These are phyloP conservation scores for Tolypocladium cylindrosporum DNA, from an alignment of 2,329 filamentous ascomycete species.

Conservation along the genomic window DNA sequence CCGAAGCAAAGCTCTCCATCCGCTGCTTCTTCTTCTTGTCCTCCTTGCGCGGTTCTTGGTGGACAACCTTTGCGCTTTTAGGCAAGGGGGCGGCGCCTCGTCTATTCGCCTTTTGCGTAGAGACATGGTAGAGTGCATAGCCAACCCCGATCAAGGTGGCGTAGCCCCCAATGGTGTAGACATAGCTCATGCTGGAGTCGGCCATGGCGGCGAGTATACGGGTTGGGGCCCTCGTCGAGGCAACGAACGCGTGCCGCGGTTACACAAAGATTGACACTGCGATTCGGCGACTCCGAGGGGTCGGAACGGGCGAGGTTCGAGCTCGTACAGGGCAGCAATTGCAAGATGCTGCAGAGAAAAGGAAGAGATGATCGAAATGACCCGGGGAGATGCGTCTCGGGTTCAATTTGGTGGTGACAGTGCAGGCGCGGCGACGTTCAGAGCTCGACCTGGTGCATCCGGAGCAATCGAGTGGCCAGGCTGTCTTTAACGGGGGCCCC, in stretches of 20 bases:
- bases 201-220: constrained; percentile 14
- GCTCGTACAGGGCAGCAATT: background rate
- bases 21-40: constrained; percentile 37
- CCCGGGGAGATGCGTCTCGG: background rate
- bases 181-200: constrained; percentile 20
- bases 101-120: constrained; percentile 23
- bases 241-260: background rate
- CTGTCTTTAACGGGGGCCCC: constrained; percentile 16
- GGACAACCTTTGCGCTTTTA: constrained; percentile 18
- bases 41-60: constrained; percentile 26
- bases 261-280: background rate
- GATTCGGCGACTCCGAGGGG: background rate
- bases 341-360: background rate
- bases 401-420: background rate
- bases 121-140: constrained; percentile 23
- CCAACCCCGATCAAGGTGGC: constrained; percentile 24
- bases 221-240: background rate
- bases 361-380: background rate
- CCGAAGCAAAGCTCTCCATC: constrained; percentile 28
- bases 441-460: constrained; percentile 8
- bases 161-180: constrained; percentile 28
- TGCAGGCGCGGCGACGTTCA: constrained; percentile 5
- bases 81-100: constrained; percentile 14
- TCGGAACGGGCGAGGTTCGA: background rate
- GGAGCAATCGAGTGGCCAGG: constrained; percentile 21